phyloP scores from a whole-genome alignment of 108 stramenopile genomes.

The Conticribra guillardii region DNA sequence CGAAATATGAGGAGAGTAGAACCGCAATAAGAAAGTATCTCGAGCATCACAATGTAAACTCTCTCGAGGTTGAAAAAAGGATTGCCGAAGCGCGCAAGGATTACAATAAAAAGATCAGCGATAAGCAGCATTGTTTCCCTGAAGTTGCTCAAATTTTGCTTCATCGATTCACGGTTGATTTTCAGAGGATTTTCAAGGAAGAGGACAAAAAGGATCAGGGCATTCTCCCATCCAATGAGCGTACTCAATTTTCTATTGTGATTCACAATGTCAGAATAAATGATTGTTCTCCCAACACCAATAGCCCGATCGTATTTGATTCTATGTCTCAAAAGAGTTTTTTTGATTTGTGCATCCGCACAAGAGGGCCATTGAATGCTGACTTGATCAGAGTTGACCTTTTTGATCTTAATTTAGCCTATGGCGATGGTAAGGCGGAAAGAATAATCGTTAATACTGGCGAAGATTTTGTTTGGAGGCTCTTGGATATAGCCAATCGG shows the following conservation, averaged over 20 bases:
- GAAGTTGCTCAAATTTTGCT: slow-evolving; percentile 62
- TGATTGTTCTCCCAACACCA: slow-evolving; percentile 74
- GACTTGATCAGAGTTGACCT: slow-evolving; percentile 79
- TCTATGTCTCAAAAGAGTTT: slow-evolving; percentile 69
- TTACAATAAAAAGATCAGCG: slow-evolving; percentile 31
- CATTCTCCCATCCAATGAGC: slow-evolving; percentile 51
- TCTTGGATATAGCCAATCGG: slow-evolving; percentile 76
- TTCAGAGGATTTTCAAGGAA: slow-evolving; percentile 84
- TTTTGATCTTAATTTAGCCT: slow-evolving; percentile 81
- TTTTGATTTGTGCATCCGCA: slow-evolving; percentile 80
- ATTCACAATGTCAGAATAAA: slow-evolving; percentile 72
- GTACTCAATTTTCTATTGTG: slow-evolving; percentile 79
- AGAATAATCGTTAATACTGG: slow-evolving; percentile 74
- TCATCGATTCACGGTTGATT: slow-evolving; percentile 84
- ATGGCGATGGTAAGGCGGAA: slow-evolving; percentile 63
- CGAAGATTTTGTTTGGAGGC: slow-evolving; percentile 86
- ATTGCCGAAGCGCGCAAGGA: slow-evolving; percentile 50
- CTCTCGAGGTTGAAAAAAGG: slow-evolving; percentile 41
- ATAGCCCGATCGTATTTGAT: slow-evolving; percentile 77
- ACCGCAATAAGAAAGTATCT: slow-evolving; percentile 45
- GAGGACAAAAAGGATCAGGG: slow-evolving; percentile 18
- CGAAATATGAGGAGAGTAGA: slow-evolving; percentile 49
- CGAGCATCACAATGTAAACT: slow-evolving; percentile 49
- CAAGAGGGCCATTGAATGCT: slow-evolving; percentile 74
- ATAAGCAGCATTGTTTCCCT: slow-evolving; percentile 31